These are phyloP conservation scores for Scedosporium aurantiacum DNA, from an alignment of 2,329 filamentous ascomycete species.

Conservation along the genomic window DNA sequence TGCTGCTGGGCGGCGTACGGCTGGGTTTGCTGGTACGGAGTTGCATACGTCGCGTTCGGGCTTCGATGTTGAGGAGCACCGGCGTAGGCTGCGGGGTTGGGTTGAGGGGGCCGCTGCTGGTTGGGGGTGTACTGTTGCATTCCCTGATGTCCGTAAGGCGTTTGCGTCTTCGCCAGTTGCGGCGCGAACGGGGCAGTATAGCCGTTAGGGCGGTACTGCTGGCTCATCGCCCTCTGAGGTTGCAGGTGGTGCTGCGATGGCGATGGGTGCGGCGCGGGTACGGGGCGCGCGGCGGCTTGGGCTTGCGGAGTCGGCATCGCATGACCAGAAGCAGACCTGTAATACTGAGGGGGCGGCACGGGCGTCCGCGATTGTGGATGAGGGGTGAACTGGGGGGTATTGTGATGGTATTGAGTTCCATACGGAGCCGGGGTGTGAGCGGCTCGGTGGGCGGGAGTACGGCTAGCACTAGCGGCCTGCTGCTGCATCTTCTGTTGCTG, in stretches of 20 bases:
- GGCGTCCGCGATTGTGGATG: constrained; percentile 1
- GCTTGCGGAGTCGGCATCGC: neutral
- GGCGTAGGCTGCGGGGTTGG: constrained; percentile 22
- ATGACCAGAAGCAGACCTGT: neutral
- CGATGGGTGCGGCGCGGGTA: constrained; percentile 11
- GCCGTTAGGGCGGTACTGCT: constrained; percentile 38
- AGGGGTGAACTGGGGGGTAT: neutral
- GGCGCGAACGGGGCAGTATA: constrained; percentile 33
- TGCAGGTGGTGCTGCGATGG: constrained; percentile 2
- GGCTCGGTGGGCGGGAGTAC: constrained; percentile 18
- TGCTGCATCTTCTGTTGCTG: constrained; percentile 9
- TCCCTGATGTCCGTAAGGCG: constrained; percentile 39
- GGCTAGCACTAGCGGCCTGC: constrained; percentile 16
- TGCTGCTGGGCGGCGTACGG: constrained; percentile 12
- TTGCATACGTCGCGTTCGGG: constrained; percentile 30
- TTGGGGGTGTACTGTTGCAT: constrained; percentile 37
- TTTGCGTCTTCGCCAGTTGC: constrained; percentile 40
- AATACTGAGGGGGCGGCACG: constrained; percentile 3
- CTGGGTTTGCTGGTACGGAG: constrained; percentile 24
- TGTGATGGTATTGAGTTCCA: constrained; percentile 30
- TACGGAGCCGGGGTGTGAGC: constrained; percentile 26
- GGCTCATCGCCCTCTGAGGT: constrained; percentile 17
- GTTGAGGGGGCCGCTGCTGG: constrained; percentile 27
- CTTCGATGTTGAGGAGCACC: constrained; percentile 27
- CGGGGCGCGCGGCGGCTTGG: neutral